Evolutionary conservation across 2,329 filamentous ascomycete genomes (phyloP), one percentile per base, ranked within the genome.

Genomic region (Beauveria rudraprayagi): DNA sequence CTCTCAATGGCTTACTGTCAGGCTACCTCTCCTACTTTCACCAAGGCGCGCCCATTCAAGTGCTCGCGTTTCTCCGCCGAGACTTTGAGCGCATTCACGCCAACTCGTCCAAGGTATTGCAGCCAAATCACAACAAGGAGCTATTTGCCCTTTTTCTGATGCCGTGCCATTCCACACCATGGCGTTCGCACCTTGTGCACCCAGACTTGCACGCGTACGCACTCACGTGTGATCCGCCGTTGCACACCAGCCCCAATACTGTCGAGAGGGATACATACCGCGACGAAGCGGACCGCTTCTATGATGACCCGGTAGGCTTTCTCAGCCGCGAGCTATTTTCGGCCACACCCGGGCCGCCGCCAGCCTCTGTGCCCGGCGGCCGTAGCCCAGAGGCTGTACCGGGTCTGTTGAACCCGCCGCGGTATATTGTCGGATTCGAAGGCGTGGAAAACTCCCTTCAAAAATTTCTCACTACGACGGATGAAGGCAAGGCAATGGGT

Each of bases 161-260:
- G 82, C 94, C 94, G 10, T 99, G 94, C 76, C 94, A 99, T 78
- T 90, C 89, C 66, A 97, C 93, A 0, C 93, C 94, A 2, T 97
- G 94, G 93, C 89, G 92, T 68, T 92, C 89, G 17, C 90, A 95
- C 69, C 82, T 97, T 44, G 80, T 95, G 63, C 84, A 94, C 69
- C 84, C 90, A 0, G 76, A 78, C 34, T 85, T 97, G 58, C 76
- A 84, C 62, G 92, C 91, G 4, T 92, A 92, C 79, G 93, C 92
- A 0, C 78, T 97, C 17, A 89, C 89, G 6, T 99, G 94, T 73
- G 92, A 97, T 67, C 94, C 94, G 1, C 94, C 94, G 0, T 76
- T 99, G 14, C 77, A 87, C 67, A 83, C 84, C 0, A 71, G 71
- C 2, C 80, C 92, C 0, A 78, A 81, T 28, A 78, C 82, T 0